Evolutionary conservation across 305 asterid genomes (phyloP).

Genomic region (Fraxinus xanthoxyloides): DNA sequence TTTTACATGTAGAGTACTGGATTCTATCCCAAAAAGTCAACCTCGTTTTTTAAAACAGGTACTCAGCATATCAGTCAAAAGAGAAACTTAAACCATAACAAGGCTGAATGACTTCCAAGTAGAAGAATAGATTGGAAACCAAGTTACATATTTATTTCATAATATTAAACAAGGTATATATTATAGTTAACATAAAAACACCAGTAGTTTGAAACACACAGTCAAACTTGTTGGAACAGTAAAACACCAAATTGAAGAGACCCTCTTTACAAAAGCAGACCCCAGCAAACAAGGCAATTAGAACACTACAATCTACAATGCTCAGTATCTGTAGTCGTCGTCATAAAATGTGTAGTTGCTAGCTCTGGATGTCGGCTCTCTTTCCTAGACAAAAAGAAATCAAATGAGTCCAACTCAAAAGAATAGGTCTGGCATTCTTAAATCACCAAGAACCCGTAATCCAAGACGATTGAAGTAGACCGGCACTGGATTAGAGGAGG

Average conservation of each 20-base stretch:
- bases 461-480: background rate
- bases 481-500: background rate
- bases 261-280: slow-evolving; percentile 28
- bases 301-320: slow-evolving; percentile 1
- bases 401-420: slow-evolving; percentile 9
- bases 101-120: background rate
- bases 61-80: background rate
- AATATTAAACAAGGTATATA: background rate
- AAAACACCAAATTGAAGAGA: background rate
- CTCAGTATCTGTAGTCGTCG: slow-evolving; percentile 43
- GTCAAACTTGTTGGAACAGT: background rate
- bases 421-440: background rate
- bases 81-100: background rate
- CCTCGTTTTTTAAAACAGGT: no score
- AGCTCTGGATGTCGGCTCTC: slow-evolving; percentile 43
- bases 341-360: slow-evolving; percentile 44
- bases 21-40: no score
- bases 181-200: slow-evolving; percentile 1
- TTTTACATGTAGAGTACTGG: no score
- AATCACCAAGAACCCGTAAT: background rate
- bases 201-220: background rate
- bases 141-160: background rate
- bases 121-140: background rate
- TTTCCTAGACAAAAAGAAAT: slow-evolving; percentile 39
- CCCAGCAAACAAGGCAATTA: background rate